phyloP scores from a whole-genome alignment of 2,329 filamentous ascomycete genomes.

The Zalaria obscura region DNA sequence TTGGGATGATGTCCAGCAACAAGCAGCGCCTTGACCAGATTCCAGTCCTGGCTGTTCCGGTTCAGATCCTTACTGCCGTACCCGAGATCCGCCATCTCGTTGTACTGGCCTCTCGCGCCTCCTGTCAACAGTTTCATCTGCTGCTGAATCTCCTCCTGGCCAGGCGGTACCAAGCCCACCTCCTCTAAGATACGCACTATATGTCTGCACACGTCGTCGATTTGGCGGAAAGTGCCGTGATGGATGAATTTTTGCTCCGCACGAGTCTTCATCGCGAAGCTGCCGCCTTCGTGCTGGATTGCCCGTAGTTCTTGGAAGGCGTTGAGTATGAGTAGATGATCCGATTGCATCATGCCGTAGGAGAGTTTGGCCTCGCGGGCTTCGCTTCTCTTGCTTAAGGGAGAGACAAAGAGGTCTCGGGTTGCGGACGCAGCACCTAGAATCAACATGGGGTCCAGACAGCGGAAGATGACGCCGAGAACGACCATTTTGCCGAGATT shows the following conservation, averaged over 20 bases:
- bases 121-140: too few species aligned
- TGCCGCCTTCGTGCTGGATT: slow-evolving; percentile 16
- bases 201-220: slow-evolving; percentile 21
- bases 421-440: slow-evolving; percentile 22
- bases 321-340: slow-evolving; percentile 31
- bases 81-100: not conserved
- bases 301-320: slow-evolving; percentile 27
- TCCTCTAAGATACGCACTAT: slow-evolving; percentile 24
- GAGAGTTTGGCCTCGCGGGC: slow-evolving; percentile 9
- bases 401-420: slow-evolving; percentile 20
- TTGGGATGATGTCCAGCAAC: slow-evolving; percentile 32
- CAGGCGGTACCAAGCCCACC: slow-evolving; percentile 16
- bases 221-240: slow-evolving; percentile 19
- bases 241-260: slow-evolving; percentile 20
- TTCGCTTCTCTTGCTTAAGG: slow-evolving; percentile 12
- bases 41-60: slow-evolving; percentile 26
- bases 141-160: too few species aligned
- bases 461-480: slow-evolving; percentile 36
- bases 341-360: slow-evolving; percentile 19
- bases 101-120: not conserved
- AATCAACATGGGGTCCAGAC: slow-evolving; percentile 36
- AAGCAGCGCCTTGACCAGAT: slow-evolving; percentile 33
- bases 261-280: slow-evolving; percentile 14
- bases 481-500: slow-evolving; percentile 34
- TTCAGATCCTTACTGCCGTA: slow-evolving; percentile 22